Conservation (phyloP, 176 grass and related monocot species). For the Triticum aestivum region DNA sequence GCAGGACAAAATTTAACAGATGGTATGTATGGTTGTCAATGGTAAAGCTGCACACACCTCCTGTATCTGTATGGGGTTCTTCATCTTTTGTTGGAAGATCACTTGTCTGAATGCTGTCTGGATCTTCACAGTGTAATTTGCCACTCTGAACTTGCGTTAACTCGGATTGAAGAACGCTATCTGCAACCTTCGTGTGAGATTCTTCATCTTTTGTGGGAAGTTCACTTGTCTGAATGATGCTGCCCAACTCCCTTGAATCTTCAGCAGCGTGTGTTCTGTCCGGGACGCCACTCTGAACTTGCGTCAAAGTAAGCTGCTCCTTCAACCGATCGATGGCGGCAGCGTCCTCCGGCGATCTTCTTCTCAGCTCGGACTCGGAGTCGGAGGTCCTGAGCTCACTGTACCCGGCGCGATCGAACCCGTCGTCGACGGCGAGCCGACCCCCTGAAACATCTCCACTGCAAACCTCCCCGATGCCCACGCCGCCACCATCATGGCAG, state of each 20-base stretch:
- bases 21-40: not conserved
- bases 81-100: not conserved
- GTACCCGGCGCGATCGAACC: slow-evolving; percentile 31
- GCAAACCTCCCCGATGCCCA: not conserved
- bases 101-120: slow-evolving; percentile 10
- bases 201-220: not conserved
- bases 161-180: not conserved
- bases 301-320: not conserved
- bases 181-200: not conserved
- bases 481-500: slow-evolving; percentile 31
- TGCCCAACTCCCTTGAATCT: not conserved
- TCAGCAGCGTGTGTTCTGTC: not conserved
- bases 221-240: not conserved
- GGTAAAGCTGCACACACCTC: slow-evolving; percentile 13
- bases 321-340: not conserved
- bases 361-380: slow-evolving; percentile 56
- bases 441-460: not conserved
- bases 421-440: slow-evolving; percentile 18
- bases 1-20: not conserved
- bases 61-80: not conserved
- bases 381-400: slow-evolving; percentile 72
- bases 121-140: not conserved
- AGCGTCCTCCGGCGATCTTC: slow-evolving; percentile 7
- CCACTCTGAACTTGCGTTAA: not conserved
- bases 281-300: not conserved